These are phyloP conservation scores for Blastomyces percursus DNA, from an alignment of 2,329 filamentous ascomycete genomes.

Conservation along the genomic window DNA sequence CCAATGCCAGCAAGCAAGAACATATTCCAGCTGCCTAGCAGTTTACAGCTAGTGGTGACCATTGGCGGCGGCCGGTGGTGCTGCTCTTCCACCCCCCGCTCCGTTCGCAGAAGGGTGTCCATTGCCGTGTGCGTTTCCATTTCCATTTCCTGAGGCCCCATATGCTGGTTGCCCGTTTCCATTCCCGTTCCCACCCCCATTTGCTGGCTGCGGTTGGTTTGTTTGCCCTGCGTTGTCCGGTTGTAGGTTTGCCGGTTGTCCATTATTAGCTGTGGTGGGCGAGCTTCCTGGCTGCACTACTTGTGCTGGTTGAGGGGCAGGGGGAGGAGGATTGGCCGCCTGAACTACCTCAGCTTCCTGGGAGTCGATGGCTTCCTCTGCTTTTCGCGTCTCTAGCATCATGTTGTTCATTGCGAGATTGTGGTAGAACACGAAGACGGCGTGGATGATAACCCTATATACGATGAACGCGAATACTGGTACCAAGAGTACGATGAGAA, in stretches of 20 bases:
- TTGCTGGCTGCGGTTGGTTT: background rate
- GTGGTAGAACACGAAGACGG: slow-evolving; percentile 9
- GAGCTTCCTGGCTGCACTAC: background rate
- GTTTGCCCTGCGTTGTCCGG: background rate
- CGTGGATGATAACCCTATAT: slow-evolving; percentile 17
- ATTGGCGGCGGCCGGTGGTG: background rate
- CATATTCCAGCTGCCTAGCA: background rate
- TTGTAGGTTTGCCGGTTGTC: background rate
- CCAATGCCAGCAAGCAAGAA: background rate
- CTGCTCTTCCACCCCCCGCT: background rate
- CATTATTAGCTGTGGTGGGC: background rate
- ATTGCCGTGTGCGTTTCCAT: background rate
- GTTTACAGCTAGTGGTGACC: background rate
- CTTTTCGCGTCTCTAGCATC: slow-evolving; percentile 15
- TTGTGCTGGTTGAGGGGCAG: background rate
- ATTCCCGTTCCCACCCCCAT: background rate
- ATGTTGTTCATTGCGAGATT: slow-evolving; percentile 10
- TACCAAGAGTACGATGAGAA: slow-evolving; percentile 19
- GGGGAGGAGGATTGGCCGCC: background rate
- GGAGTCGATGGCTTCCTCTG: slow-evolving; percentile 12
- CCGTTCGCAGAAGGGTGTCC: background rate
- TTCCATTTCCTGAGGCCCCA: background rate
- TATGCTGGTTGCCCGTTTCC: background rate
- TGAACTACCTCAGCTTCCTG: background rate
- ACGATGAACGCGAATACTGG: slow-evolving; percentile 15